A percentile compares a stretch with the other conserved stretches of the same genome.
phyloP scores from a whole-genome alignment of 192 early-diverging fungal genomes.

The Backusella australiensis region DNA sequence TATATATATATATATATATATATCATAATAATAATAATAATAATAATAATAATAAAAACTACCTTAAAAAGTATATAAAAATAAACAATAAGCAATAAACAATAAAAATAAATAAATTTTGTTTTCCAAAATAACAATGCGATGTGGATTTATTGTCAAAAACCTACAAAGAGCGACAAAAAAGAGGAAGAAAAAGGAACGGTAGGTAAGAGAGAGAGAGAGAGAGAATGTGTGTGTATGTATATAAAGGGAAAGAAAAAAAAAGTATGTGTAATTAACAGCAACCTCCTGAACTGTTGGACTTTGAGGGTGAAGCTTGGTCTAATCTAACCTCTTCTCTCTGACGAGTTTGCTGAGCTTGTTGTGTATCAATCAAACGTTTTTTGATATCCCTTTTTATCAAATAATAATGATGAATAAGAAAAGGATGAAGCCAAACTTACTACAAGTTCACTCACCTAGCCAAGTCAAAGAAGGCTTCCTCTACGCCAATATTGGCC shows the following conservation, averaged over 20 bases:
- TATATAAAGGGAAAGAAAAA: background rate
- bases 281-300: constrained; percentile 3
- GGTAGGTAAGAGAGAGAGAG: background rate
- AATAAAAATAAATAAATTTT: background rate
- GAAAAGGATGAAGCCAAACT: background rate
- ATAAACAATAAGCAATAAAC: background rate
- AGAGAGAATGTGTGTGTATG: background rate
- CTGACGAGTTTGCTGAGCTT: constrained; percentile 38
- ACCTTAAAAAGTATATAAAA: background rate
- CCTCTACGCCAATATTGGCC: constrained; percentile 96
- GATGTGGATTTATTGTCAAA: constrained; percentile 4
- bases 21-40: background rate
- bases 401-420: background rate
- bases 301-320: constrained; percentile 11
- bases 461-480: constrained; percentile 95
- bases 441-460: constrained; percentile 45
- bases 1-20: background rate
- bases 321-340: constrained; percentile 35
- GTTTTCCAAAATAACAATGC: constrained; percentile 7
- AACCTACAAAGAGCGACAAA: background rate
- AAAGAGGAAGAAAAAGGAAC: background rate
- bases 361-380: constrained; percentile 90
- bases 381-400: constrained; percentile 91
- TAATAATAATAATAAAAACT: background rate
- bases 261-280: constrained; percentile 18